Conservation (phyloP, 345 rosid genomes). For the Populus tremula region DNA sequence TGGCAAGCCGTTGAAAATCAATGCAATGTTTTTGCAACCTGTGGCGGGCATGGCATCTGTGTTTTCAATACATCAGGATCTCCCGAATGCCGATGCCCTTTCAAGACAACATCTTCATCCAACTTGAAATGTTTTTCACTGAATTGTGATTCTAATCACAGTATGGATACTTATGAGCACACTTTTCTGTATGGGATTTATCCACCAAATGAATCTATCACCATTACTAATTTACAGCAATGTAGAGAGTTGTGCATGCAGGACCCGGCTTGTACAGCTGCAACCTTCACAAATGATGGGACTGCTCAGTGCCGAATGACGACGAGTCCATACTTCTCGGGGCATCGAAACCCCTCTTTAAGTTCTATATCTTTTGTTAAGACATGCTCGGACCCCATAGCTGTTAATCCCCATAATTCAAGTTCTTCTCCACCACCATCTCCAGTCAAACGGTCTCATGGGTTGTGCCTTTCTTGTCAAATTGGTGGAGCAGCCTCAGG, state of each 20-base stretch:
- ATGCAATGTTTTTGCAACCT: conserved; percentile 77
- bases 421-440: conserved; percentile 28
- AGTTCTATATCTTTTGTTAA: conserved; percentile 60
- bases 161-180: conserved; percentile 47
- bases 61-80: conserved; percentile 46
- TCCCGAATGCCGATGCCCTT: conserved; percentile 56
- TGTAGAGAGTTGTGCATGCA: conserved; percentile 53
- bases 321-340: conserved; percentile 53
- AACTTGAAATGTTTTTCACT: conserved; percentile 48
- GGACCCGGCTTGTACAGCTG: conserved; percentile 52
- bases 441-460: conserved; percentile 18
- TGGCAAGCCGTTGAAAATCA: conserved; percentile 94
- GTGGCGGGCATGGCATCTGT: conserved; percentile 64
- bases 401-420: conserved; percentile 48
- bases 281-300: conserved; percentile 58
- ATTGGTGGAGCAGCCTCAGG: conserved; percentile 57
- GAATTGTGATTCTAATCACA: conserved; percentile 38
- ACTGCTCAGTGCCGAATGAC: conserved; percentile 47
- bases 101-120: conserved; percentile 22
- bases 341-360: conserved; percentile 62
- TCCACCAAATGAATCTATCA: conserved; percentile 54
- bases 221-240: conserved; percentile 38
- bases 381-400: conserved; percentile 61
- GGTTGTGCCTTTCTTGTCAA: conserved; percentile 55
- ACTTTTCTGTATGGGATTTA: conserved; percentile 58